Base-by-base conservation (phyloP, 78 protist species). In the Capsaspora owczarzaki region DNA sequence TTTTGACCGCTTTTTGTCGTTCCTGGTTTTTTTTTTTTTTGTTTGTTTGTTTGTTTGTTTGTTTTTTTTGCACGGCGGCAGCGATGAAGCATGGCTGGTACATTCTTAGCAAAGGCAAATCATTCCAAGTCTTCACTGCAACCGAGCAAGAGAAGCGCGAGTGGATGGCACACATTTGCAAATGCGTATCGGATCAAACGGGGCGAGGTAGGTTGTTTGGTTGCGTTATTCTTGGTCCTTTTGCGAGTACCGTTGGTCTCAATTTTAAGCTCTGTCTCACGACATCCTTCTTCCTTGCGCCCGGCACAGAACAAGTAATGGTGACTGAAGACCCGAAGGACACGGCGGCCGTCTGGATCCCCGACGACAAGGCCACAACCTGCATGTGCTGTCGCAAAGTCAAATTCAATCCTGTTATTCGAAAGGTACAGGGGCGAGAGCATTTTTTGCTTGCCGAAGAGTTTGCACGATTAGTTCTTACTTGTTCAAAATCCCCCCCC, bases 301-400 rank as follows among this genome's bases (percentile, higher is more conserved):
- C n/a, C n/a, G n/a, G n/a, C n/a, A n/a, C n/a, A n/a, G n/a, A n/a
- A n/a, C n/a, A n/a, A n/a, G n/a, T n/a, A n/a, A n/a, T n/a, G n/a
- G n/a, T n/a, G n/a, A n/a, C n/a, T n/a, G n/a, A 56, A 12, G n/a
- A n/a, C n/a, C n/a, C n/a, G n/a, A n/a, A n/a, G 56, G 72, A 63
- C 72, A 35, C 43, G 20, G 72, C 72, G 16, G 72, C 72, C 41
- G 72, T 63, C 42, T 63, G 72, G 72, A 41, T 63, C 42, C 72
- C 72, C 19, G 41, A 63, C 72, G 72, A 63, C 41, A 63, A 29
- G 43, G 35, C 72, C 19, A 16, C 41, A 2, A 16, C 19, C 33
- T 63, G 72, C 41, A 63, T 63, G 72, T 41, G 33, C 19, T 63
- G 72, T 41, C 19, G 19, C 43, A 63, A 63, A 41, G 33, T 41